Conservation (phyloP, 208 protist genomes). For the Crithidia thermophila region DNA sequence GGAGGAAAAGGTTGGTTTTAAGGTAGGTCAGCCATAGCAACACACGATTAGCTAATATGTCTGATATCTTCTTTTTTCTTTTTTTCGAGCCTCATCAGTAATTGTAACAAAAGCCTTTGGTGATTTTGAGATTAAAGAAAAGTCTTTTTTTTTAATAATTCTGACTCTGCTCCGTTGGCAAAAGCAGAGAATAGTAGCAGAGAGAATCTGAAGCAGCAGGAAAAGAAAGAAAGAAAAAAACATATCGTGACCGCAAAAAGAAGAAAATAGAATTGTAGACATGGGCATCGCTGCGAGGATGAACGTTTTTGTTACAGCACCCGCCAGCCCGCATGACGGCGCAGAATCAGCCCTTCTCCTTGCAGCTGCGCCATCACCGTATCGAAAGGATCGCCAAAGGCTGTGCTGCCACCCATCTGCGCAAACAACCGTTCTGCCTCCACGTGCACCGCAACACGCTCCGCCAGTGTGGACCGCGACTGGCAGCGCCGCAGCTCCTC, state of each 20-base stretch:
- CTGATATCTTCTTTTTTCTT: no score
- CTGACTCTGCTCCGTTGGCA: no score
- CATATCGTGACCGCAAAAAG: background rate
- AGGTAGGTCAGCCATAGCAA: no score
- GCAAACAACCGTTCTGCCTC: constrained; percentile 35
- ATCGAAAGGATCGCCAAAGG: constrained; percentile 50
- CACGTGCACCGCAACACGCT: constrained; percentile 19
- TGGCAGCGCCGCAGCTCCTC: constrained; percentile 24
- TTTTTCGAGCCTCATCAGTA: no score
- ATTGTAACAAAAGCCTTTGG: no score
- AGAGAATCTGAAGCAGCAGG: background rate
- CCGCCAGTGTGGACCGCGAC: background rate
- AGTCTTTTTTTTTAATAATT: no score
- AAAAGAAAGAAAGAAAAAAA: background rate
- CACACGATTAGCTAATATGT: no score
- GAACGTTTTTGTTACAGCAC: constrained; percentile 1
- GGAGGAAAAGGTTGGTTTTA: no score
- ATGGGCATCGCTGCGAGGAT: background rate
- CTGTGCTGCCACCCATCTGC: constrained; percentile 42
- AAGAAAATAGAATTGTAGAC: constrained; percentile 25
- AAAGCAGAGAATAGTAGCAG: background rate
- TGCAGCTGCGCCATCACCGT: constrained; percentile 63
- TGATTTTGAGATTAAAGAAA: no score
- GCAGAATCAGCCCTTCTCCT: constrained; percentile 59
- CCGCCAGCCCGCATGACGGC: constrained; percentile 49